These are phyloP conservation scores for Ceratobasidium sp. DNA, from an alignment of 1,284 basidiomycete species.

Conservation along the genomic window DNA sequence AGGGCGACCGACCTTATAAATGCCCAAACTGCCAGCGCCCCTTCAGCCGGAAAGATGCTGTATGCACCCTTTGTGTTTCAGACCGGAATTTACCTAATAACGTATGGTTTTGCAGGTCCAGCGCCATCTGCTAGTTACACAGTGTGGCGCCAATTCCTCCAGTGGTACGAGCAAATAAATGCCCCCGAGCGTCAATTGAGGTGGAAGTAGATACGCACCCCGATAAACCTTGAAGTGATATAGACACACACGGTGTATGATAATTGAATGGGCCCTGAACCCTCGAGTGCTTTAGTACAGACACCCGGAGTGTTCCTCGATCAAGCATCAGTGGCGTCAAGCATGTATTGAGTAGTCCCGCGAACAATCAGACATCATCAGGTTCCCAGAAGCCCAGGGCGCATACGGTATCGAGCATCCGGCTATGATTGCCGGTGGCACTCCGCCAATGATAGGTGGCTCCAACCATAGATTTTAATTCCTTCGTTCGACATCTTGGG, in stretches of 20 bases:
- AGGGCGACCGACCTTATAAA: constrained; percentile 26
- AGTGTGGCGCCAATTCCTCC: constrained; percentile 10
- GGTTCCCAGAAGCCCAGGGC: background rate
- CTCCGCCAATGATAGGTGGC: background rate
- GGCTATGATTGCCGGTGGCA: constrained; percentile 2
- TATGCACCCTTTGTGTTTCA: constrained; percentile 2
- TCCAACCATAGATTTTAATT: background rate
- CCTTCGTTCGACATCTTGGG: background rate
- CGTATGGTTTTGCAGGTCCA: background rate
- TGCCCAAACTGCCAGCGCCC: constrained; percentile 8
- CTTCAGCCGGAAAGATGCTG: constrained; percentile 41
- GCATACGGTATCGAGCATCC: background rate
- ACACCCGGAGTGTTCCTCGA: no score
- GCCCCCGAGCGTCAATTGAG: background rate
- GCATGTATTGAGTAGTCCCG: background rate
- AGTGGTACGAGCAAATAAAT: constrained; percentile 1
- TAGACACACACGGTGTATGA: background rate
- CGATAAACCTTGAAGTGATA: background rate
- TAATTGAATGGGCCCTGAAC: no score
- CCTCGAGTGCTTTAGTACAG: no score
- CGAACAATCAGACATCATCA: background rate
- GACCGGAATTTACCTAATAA: background rate
- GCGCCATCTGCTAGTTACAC: constrained; percentile 8
- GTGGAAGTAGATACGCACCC: background rate
- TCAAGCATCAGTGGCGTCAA: constrained; percentile 13